Conservation (phyloP, 2,329 filamentous ascomycete genomes). For the Simplicillium aogashimaense region DNA sequence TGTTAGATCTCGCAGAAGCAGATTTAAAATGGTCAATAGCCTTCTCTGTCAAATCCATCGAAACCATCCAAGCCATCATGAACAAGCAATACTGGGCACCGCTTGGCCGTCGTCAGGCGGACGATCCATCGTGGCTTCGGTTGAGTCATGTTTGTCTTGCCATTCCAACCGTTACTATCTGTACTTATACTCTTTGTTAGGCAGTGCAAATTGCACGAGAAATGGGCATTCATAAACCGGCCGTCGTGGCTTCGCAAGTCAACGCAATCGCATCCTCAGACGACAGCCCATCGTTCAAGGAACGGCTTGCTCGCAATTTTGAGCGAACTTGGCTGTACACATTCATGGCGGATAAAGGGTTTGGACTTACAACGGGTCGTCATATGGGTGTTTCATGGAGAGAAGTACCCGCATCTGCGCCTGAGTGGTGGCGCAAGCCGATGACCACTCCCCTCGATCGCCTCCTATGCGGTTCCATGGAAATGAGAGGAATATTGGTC, state of each 20-base stretch:
- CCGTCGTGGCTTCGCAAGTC: slow-evolving; percentile 11
- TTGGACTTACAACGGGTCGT: slow-evolving; percentile 8
- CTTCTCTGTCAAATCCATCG: slow-evolving; percentile 13
- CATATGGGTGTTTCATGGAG: slow-evolving; percentile 7
- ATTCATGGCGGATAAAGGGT: slow-evolving; percentile 9
- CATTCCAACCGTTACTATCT: neutral
- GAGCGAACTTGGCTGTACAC: slow-evolving; percentile 9
- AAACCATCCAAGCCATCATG: slow-evolving; percentile 15
- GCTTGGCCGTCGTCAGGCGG: slow-evolving; percentile 9
- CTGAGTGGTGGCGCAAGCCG: slow-evolving; percentile 10
- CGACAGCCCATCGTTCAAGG: slow-evolving; percentile 4
- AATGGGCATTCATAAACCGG: slow-evolving; percentile 11
- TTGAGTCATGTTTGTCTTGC: slow-evolving; percentile 11
- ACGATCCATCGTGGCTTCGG: slow-evolving; percentile 15
- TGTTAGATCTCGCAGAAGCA: slow-evolving; percentile 12
- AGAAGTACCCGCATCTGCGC: slow-evolving; percentile 4
- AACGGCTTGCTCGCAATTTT: slow-evolving; percentile 5
- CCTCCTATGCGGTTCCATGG: slow-evolving; percentile 13
- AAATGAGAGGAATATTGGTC: slow-evolving; percentile 11
- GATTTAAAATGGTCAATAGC: slow-evolving; percentile 16
- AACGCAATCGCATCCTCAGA: slow-evolving; percentile 4
- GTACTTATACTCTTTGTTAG: slow-evolving; percentile 1
- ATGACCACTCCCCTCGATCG: slow-evolving; percentile 11
- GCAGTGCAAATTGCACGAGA: slow-evolving; percentile 14
- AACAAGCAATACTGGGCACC: slow-evolving; percentile 14